These are phyloP conservation scores for Sodiomyces alkalinus DNA, from an alignment of 2,329 filamentous ascomycete genomes.

Conservation along the genomic window DNA sequence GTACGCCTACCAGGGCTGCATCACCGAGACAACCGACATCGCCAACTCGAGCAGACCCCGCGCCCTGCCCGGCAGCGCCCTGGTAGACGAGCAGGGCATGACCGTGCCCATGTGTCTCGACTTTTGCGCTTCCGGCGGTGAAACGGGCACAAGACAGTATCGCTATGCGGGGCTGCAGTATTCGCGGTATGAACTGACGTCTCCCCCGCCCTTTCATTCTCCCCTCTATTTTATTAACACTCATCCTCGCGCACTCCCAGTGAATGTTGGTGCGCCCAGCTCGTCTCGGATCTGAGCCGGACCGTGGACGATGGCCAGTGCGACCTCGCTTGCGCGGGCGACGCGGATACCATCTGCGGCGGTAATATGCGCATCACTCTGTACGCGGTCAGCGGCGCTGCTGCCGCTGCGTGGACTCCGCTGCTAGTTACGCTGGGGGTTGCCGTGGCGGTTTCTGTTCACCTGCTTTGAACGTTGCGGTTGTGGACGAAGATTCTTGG, in stretches of 20 bases:
- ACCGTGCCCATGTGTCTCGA: conserved; percentile 34
- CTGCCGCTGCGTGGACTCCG: too few relatives aligned
- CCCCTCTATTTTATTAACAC: neutral
- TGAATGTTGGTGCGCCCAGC: conserved; percentile 45
- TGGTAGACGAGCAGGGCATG: conserved; percentile 28
- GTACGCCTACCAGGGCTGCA: conserved; percentile 42
- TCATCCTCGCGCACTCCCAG: conserved; percentile 14
- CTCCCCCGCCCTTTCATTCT: neutral
- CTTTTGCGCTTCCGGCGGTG: conserved; percentile 27
- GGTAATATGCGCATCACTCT: conserved; percentile 33
- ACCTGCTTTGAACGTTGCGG: too few relatives aligned
- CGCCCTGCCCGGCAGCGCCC: conserved; percentile 28
- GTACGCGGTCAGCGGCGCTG: conserved; percentile 14
- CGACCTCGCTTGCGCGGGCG: conserved; percentile 36
- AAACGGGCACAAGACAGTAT: conserved; percentile 21
- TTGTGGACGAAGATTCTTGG: too few relatives aligned
- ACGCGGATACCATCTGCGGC: conserved; percentile 35
- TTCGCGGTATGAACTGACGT: conserved; percentile 21
- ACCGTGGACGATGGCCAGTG: conserved; percentile 32
- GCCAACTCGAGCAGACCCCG: conserved; percentile 21
- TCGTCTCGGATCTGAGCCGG: conserved; percentile 28
- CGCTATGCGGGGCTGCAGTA: conserved; percentile 41
- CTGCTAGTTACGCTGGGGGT: too few relatives aligned
- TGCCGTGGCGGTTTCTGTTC: too few relatives aligned
- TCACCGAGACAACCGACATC: conserved; percentile 37